A percentile compares a stretch with the other conserved stretches of the same genome.
Conservation (phyloP, 2,329 filamentous ascomycete species). For the Cordyceps tenuipes region DNA sequence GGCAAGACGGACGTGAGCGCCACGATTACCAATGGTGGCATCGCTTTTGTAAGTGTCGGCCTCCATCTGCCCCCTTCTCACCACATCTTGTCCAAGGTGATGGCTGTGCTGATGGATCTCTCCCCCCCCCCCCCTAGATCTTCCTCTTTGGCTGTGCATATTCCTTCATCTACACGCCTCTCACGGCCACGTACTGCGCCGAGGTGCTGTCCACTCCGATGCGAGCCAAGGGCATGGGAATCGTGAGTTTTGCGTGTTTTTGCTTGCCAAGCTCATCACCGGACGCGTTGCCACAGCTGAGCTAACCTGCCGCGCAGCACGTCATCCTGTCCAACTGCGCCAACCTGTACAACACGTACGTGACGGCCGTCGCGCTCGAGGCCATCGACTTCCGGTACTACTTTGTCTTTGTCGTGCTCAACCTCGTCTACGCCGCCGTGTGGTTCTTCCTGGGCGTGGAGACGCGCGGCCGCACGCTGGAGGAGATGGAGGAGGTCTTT, state of each 20-base stretch:
- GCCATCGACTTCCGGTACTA: constrained; percentile 25
- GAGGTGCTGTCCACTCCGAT: constrained; percentile 26
- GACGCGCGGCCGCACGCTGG: constrained; percentile 28
- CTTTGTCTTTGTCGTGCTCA: constrained; percentile 25
- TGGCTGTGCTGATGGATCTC: not conserved
- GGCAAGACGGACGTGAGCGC: constrained; percentile 25
- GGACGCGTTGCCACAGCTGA: no score
- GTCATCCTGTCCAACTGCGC: constrained; percentile 23
- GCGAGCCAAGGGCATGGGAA: constrained; percentile 28
- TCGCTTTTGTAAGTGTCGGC: constrained; percentile 32
- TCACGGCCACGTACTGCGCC: constrained; percentile 30
- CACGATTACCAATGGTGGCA: constrained; percentile 33
- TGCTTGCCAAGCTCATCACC: not conserved
- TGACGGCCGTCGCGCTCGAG: constrained; percentile 23
- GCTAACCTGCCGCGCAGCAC: not conserved
- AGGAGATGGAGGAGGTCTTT: constrained; percentile 37
- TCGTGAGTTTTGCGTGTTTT: constrained; percentile 19
- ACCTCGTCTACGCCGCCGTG: constrained; percentile 20
- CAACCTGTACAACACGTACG: constrained; percentile 25
- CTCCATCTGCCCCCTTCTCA: no score
- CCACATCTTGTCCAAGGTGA: not conserved
- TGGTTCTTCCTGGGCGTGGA: constrained; percentile 25
- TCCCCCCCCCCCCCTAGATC: constrained; percentile 23
- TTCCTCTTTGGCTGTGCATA: constrained; percentile 45
- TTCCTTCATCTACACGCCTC: constrained; percentile 42